Evolutionary conservation across 1,284 basidiomycete genomes (phyloP), one percentile per base, ranked within the genome.

Genomic region (Coniferiporia weirii): DNA sequence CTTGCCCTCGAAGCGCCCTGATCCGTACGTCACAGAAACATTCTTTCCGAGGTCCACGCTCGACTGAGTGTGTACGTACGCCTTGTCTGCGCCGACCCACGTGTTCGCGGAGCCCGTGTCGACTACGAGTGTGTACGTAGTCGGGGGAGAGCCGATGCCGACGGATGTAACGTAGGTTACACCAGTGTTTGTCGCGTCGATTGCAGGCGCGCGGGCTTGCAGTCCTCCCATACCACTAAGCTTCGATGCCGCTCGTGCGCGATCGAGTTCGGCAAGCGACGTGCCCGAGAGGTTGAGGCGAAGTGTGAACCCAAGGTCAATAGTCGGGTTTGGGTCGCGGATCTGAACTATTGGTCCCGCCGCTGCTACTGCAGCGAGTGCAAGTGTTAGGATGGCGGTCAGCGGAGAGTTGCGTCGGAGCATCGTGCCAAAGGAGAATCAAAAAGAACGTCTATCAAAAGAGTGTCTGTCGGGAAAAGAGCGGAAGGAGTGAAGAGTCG

Each of bases 51-150:
- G 54, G 32, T 61, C 47, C 15, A 54, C 49, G 32, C 59, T 61
- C 34, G 63, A 61, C 43, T 32, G 51, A 3, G 63, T 64, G 20
- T n/a, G 49, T 4, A 43, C 51, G 59, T 65, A 69, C n/a, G 45
- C 17, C 48, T 58, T 62, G 32, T 12, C 46, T 2, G 68, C 64
- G 20, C 68, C 68, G 32, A 70, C 58, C 67, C 68, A 69, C 27
- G 67, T 69, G 47, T 68, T 69, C 47, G 65, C 51, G 9, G 59
- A 58, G 8, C 57, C 60, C 12, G 62, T 61, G 36, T 60, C 61
- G 8, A 63, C 54, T 13, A 61, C 52, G 17, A 64, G 56, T 8
- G 53, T 45, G 45, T 62, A 65, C 8, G 12, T 51, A 19, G 63
- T 64, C 32, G 64, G 55, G 1, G 63, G 63, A 15, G 48, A 54